Evolutionary conservation across 192 early-diverging fungal species (phyloP).

Genomic region (Allomyces arbusculus): DNA sequence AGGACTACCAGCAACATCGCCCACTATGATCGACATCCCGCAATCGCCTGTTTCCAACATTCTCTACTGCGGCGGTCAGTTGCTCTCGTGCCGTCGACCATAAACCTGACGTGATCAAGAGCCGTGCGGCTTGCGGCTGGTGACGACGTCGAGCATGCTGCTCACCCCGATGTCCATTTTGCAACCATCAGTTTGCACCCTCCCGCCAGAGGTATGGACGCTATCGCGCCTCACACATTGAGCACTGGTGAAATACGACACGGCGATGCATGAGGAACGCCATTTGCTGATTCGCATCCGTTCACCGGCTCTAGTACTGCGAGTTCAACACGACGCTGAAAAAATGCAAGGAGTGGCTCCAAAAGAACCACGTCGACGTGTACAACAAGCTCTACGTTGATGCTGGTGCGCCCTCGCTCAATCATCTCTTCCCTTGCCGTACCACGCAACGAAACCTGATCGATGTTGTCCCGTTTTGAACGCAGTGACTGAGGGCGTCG

Average conservation of each 20-base stretch:
- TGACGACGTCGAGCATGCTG: too few species aligned
- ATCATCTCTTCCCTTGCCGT: not conserved
- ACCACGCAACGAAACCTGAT: conserved; percentile 3
- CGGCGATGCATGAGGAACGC: too few species aligned
- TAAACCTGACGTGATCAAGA: too few species aligned
- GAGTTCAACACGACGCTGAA: conserved; percentile 64
- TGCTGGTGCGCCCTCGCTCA: not conserved
- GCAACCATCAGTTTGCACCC: conserved; percentile 9
- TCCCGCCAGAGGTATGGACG: conserved; percentile 15
- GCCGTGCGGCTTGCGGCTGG: too few species aligned
- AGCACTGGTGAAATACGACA: too few species aligned
- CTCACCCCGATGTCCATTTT: not conserved
- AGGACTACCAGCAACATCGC: not conserved
- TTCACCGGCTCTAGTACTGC: conserved; percentile 45
- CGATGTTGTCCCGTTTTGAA: conserved; percentile 3
- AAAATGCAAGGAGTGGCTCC: conserved; percentile 65
- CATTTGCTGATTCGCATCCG: too few species aligned
- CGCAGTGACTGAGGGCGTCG: conserved; percentile 1
- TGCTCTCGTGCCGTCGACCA: not conserved
- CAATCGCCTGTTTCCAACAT: conserved; percentile 1
- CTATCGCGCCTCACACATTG: not conserved
- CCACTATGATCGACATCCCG: not conserved
- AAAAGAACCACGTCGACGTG: conserved; percentile 29
- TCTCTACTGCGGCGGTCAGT: conserved; percentile 10
- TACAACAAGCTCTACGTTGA: conserved; percentile 36